Conservation (phyloP, 2,329 filamentous ascomycete species). For the Eutypella sp. region DNA sequence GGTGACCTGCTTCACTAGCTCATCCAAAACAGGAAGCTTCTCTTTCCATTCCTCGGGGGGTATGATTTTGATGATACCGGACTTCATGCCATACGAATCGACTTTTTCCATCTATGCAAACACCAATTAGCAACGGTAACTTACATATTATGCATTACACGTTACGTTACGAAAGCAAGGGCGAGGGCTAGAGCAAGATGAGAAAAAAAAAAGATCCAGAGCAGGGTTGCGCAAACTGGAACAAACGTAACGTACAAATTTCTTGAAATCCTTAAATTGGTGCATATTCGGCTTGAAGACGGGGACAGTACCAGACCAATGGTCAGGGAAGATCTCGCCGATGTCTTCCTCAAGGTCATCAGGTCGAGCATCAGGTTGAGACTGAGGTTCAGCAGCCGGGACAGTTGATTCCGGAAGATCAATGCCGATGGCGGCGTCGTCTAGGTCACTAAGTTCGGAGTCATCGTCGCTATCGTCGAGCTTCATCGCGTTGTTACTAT, state of each 20-base stretch:
- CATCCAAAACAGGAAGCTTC: slow-evolving; percentile 70
- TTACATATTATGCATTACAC: too few relatives aligned
- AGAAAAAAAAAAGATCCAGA: neutral
- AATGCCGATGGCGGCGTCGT: slow-evolving; percentile 39
- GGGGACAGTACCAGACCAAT: slow-evolving; percentile 87
- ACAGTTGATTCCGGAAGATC: slow-evolving; percentile 12
- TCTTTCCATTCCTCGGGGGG: slow-evolving; percentile 92
- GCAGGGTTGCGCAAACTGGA: neutral
- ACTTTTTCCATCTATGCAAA: slow-evolving; percentile 65
- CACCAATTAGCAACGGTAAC: slow-evolving; percentile 3
- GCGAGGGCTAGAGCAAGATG: too few relatives aligned
- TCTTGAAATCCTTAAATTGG: slow-evolving; percentile 90
- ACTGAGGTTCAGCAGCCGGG: slow-evolving; percentile 23
- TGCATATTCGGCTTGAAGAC: slow-evolving; percentile 95
- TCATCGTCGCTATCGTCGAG: slow-evolving; percentile 54
- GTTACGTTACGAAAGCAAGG: too few relatives aligned
- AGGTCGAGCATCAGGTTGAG: too few relatives aligned
- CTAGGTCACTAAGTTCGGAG: slow-evolving; percentile 63
- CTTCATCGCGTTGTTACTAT: slow-evolving; percentile 57
- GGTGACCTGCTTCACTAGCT: slow-evolving; percentile 83
- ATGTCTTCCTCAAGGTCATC: slow-evolving; percentile 61
- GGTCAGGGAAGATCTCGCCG: slow-evolving; percentile 75
- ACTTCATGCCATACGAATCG: slow-evolving; percentile 94
- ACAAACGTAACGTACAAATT: slow-evolving; percentile 59
- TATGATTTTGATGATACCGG: slow-evolving; percentile 93